Evolutionary conservation across 495 filamentous ascomycete species (phyloP), one percentile per base, ranked within the genome.

Genomic region (Aspergillus ellipticus): DNA sequence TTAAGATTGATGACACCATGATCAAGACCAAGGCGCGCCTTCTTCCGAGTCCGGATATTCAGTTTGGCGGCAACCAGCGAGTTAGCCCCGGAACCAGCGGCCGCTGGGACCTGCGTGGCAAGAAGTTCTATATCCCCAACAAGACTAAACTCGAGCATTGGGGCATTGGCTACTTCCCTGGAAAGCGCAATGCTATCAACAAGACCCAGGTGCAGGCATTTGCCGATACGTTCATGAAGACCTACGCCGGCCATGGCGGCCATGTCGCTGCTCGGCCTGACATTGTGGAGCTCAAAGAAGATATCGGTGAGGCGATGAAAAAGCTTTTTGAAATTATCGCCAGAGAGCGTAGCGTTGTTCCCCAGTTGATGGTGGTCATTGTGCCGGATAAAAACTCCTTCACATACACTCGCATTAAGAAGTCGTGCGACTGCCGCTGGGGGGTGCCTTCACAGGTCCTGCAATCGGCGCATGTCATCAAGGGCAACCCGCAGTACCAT

Each of bases 41-140:
- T 3, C 76, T 98, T 4, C 76, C 77, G 6, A 79, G 80, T 24
- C 92, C 94, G 0, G 77, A 86, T 53, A 76, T 97, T 13, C 61
- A 78, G 33, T 96, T 91, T 61, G 78, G 64, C 3, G 68, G 62
- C 7, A 74, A 75, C 26, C 61, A 69, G 16, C 79, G 76, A 26
- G 55, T 70, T 31, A 80, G 84, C 55, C 87, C 88, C 0, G 70
- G 74, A 1, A 76, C 66, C 9, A 66, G 66, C 31, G 94, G 92
- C 20, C 85, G 89, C 10, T 98, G 94, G 94, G 89, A 94, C 67
- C 79, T 97, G 19, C 84, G 88, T 15, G 85, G 85, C 28, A 86
- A 85, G 65, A 89, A 86, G 55, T 97, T 97, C 63, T 63, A 86
- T 2, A 60, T 66, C 39, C 64, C 80, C 0, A 89, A 95, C 68